Percentiles rank a stretch among this genome's conserved stretches.
These are phyloP conservation scores for Globisporangium rhizosaccharum DNA, from an alignment of 352 stramenopile species.

Conservation along the genomic window DNA sequence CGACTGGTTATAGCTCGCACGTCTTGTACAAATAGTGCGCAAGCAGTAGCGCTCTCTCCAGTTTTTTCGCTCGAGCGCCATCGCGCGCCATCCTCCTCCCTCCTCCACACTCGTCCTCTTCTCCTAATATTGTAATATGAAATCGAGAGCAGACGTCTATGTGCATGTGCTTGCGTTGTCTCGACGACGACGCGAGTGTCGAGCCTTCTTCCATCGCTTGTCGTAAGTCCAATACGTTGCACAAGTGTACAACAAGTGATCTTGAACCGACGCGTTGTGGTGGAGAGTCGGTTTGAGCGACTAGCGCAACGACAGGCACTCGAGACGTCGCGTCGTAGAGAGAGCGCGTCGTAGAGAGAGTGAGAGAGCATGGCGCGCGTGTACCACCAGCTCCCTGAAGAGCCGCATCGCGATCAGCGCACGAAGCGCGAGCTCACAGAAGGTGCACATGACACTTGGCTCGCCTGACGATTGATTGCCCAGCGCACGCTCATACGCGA, in stretches of 20 bases:
- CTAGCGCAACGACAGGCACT: conserved; percentile 5
- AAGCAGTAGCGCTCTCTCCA: neutral
- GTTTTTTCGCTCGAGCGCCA: neutral
- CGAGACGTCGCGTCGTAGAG: neutral
- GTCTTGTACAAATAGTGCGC: conserved; percentile 15
- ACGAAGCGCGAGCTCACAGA: conserved; percentile 28
- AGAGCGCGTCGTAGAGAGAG: neutral
- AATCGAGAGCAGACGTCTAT: neutral
- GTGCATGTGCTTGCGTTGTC: neutral
- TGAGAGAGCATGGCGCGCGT: conserved; percentile 15
- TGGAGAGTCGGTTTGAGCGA: neutral
- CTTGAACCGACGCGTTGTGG: conserved; percentile 2
- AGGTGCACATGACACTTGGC: conserved; percentile 13
- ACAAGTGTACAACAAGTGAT: neutral
- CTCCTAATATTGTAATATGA: conserved; percentile 21
- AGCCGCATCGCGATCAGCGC: conserved; percentile 6
- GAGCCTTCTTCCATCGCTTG: too few relatives aligned
- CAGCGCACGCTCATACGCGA: neutral
- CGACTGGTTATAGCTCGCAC: conserved; percentile 62
- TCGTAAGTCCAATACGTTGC: too few relatives aligned
- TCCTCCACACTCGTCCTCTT: neutral
- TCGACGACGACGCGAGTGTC: too few relatives aligned
- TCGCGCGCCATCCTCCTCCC: too few relatives aligned
- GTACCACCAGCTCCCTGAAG: conserved; percentile 25
- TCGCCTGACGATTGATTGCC: too few relatives aligned